Base-by-base conservation (phyloP, 2,329 filamentous ascomycete species). In the Colletotrichum chlorophyti region DNA sequence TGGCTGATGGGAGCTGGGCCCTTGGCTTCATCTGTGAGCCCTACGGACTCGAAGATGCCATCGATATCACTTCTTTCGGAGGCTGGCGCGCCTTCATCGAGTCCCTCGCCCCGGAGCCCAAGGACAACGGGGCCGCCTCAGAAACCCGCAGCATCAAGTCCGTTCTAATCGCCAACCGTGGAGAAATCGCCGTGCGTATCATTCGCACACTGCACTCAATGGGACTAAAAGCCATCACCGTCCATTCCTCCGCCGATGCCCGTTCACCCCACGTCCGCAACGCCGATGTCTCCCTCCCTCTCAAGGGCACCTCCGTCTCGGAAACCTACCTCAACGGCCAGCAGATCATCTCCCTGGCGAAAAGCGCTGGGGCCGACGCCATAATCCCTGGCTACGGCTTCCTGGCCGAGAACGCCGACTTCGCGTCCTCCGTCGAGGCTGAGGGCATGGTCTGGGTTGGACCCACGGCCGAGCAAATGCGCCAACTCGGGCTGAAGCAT, bases 161-260 rank as follows among this genome's bases (percentile, higher is more conserved):
- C 10, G 64, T 75, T n/a, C 77, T 92, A 1, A 89, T 92, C 63
- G 89, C 89, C 9, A 93, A 92, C 67, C 80, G 90, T 63, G 90
- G 89, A 61, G 89, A 91, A 67, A 91, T 91, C 64, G 90, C 90
- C 19, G 76, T 91, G 71, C 84, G 90, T 54, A 89, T 92, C 34
- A 85, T 87, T 61, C 78, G 82, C 42, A 91, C 89, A 15, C 84
- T 89, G 15, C 80, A 83, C 14, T 81, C 85, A 61, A 83, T 89
- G 68, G 87, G 87, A 23, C 86, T 91, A 64, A 80, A 82, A 40
- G 87, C 88, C 9, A 88, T 89, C 4, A 89, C 89, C 0, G 79
- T 91, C 46, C 91, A 91, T 70, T 90, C 89, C 5, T 83, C 66
- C 6, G 61, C 58, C 4, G 90, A 92, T 70, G 79, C 83, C 27